phyloP scores from a whole-genome alignment of 805 yeast species.

The Cyberlindnera maritima region DNA sequence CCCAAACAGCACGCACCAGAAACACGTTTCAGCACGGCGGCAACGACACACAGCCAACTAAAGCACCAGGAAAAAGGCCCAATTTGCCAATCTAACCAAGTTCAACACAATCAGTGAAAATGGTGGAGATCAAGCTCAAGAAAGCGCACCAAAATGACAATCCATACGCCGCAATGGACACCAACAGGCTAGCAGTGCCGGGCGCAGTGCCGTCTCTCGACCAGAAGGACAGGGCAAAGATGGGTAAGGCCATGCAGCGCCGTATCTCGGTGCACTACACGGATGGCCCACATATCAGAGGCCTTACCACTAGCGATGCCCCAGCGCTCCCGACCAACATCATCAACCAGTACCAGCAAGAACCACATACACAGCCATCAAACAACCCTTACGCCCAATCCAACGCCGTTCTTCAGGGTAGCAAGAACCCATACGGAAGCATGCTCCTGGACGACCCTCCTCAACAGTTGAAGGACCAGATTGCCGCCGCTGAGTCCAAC shows the following conservation, averaged over 20 bases:
- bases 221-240: conserved; percentile 35
- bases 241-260: conserved; percentile 41
- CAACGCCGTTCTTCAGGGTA: neutral
- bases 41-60: neutral
- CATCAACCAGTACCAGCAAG: conserved; percentile 16
- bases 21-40: neutral
- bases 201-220: conserved; percentile 32
- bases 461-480: neutral
- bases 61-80: neutral
- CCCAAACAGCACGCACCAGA: neutral
- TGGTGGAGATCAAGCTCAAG: conserved; percentile 5
- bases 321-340: conserved; percentile 31
- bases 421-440: conserved; percentile 4
- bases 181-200: conserved; percentile 8
- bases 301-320: conserved; percentile 12
- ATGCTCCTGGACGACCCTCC: conserved; percentile 4
- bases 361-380: neutral
- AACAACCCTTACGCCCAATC: neutral
- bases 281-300: conserved; percentile 17
- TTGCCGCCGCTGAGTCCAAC: neutral
- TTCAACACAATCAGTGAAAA: neutral
- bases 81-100: too few relatives aligned
- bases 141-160: conserved; percentile 5
- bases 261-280: conserved; percentile 40
- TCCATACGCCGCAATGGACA: neutral